Evolutionary conservation across 1,284 basidiomycete genomes (phyloP), one percentile per base, ranked within the genome.

Genomic region (Cryptococcus maquisensis): DNA sequence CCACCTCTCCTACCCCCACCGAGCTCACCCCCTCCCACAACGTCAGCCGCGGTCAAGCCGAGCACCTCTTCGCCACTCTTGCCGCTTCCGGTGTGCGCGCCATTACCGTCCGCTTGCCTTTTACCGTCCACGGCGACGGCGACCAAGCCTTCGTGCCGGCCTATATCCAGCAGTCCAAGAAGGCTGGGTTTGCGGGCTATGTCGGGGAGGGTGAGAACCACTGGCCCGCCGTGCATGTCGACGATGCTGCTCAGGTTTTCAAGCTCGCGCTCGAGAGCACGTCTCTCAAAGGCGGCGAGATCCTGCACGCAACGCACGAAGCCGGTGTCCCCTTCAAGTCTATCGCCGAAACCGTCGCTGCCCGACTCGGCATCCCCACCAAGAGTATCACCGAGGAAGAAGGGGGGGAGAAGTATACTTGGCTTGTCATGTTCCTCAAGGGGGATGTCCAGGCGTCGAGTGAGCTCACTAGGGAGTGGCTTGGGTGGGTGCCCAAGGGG

Each of bases 201-300:
- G 43, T 68, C 36, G 64, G 46, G 2, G 55, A 64, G 1, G 57
- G 58, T 3, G 7, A 12, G 15, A 61, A 60, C 39, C 26, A 35
- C 40, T 64, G 64, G 63, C 51, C 62, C 1, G 45, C 57, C 3
- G 46, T 47, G 42, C 38, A 40, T 40, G 57, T 62, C 28, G 32
- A 56, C 8, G 71, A 72, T 52, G 60, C 57, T 2, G 69, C 65
- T 0, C 44, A n/a, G 8, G 43, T 72, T 10, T 68, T 60, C 51
- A 53, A 57, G n/a, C 51, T 67, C 9, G 68, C 69, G 0, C 35
- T 69, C 23, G 63, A 65, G 24, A 57, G 51, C 36, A 48, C 45
- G 12, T 55, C 54, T 47, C 44, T 54, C 2, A 50, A 57, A 1
- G 48, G 48, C 3, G 64, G 62, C 0, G 35, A 47, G 10, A 39